Percentiles rank a stretch among this genome's conserved stretches.
phyloP scores from a whole-genome alignment of 305 asterid genomes.

The Nicotiana rustica region DNA sequence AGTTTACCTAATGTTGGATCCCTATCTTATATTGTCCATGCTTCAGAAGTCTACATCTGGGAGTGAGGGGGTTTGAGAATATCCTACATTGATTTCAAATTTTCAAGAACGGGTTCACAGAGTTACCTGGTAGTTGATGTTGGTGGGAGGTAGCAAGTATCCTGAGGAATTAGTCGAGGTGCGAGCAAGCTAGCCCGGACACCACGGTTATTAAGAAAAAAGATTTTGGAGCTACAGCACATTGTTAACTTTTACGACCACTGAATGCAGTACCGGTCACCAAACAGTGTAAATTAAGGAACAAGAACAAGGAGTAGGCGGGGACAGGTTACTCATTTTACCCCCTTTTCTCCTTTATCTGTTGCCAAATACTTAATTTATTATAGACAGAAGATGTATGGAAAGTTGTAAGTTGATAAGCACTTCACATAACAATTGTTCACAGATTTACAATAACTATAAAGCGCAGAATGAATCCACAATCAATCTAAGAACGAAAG shows the following conservation, averaged over 20 bases:
- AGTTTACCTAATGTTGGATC: too few species aligned
- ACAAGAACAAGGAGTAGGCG: neutral
- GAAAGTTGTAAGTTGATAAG: slow-evolving; percentile 11
- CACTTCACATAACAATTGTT: neutral
- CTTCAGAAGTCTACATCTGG: too few species aligned
- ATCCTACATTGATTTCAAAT: too few species aligned
- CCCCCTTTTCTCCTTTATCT: neutral
- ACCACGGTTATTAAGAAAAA: too few species aligned
- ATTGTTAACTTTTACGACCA: neutral
- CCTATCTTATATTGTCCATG: too few species aligned
- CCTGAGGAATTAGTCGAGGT: too few species aligned
- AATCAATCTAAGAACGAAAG: neutral
- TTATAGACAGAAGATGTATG: neutral
- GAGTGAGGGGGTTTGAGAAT: too few species aligned
- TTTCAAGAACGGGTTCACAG: too few species aligned
- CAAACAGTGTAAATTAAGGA: slow-evolving; percentile 11
- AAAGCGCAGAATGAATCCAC: slow-evolving; percentile 5
- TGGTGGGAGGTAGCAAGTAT: too few species aligned
- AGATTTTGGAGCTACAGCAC: neutral
- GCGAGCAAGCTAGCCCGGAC: too few species aligned
- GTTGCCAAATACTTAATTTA: neutral
- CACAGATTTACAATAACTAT: neutral
- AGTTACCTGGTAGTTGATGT: too few species aligned
- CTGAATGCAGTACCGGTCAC: neutral
- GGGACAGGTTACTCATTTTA: slow-evolving; percentile 16